phyloP scores from a whole-genome alignment of 441 rosid species.

The Pelargonium citronellum region DNA sequence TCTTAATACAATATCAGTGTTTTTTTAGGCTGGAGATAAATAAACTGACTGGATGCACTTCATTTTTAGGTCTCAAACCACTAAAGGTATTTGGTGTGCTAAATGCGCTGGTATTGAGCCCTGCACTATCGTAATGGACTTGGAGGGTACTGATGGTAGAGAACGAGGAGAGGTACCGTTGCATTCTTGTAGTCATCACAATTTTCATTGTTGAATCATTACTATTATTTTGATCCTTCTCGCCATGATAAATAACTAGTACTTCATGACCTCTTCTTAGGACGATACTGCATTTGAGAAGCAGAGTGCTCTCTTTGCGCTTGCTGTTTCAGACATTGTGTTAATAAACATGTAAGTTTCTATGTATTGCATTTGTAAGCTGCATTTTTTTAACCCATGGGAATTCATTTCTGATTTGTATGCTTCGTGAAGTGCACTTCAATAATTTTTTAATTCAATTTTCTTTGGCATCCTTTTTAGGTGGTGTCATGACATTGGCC shows the following conservation, averaged over 20 bases:
- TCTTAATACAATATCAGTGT: background rate
- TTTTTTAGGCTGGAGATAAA: background rate
- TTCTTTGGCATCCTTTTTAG: slow-evolving; percentile 31
- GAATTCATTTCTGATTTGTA: background rate
- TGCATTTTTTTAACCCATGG: background rate
- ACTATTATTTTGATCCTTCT: background rate
- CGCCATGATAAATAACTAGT: background rate
- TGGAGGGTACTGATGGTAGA: slow-evolving; percentile 99
- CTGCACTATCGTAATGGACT: slow-evolving; percentile 91
- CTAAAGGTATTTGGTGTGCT: slow-evolving; percentile 98
- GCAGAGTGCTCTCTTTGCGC: slow-evolving; percentile 99
- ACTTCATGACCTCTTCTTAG: slow-evolving; percentile 29
- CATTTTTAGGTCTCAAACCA: slow-evolving; percentile 49
- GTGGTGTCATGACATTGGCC: slow-evolving; percentile 99
- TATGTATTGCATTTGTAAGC: slow-evolving; percentile 11
- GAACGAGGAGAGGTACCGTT: slow-evolving; percentile 91
- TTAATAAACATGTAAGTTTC: slow-evolving; percentile 89
- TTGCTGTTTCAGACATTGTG: slow-evolving; percentile 97
- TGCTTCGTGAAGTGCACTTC: background rate
- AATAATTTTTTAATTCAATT: background rate
- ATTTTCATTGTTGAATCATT: too few species aligned
- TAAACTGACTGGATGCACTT: slow-evolving; percentile 6
- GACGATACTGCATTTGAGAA: slow-evolving; percentile 99
- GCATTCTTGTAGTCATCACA: background rate
- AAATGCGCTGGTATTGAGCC: slow-evolving; percentile 90